Conservation (phyloP, 208 protist species). For the Trypanosoma conorhini region DNA sequence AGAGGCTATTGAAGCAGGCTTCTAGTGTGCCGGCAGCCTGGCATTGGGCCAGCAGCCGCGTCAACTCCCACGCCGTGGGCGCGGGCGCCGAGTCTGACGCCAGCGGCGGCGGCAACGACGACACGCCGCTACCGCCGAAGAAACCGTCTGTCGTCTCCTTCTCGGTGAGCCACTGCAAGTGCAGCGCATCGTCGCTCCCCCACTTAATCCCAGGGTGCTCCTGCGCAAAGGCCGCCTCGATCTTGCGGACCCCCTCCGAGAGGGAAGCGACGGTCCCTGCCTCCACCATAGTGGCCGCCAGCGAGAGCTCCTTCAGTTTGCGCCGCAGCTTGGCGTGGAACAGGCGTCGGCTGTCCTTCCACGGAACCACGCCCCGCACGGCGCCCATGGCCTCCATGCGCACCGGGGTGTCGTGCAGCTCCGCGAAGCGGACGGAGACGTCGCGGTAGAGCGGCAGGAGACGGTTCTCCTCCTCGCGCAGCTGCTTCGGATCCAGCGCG, state of each 20-base stretch:
- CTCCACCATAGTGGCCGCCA: slow-evolving; percentile 66
- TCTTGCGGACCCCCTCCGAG: slow-evolving; percentile 37
- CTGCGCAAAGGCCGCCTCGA: slow-evolving; percentile 45
- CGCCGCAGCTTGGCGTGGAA: slow-evolving; percentile 94
- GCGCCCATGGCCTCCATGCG: slow-evolving; percentile 96
- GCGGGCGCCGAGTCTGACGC: not conserved
- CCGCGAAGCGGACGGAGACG: slow-evolving; percentile 95
- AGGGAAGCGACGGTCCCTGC: slow-evolving; percentile 28
- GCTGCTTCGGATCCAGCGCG: slow-evolving; percentile 40
- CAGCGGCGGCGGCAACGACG: not conserved
- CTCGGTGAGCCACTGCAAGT: slow-evolving; percentile 54
- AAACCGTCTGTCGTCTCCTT: slow-evolving; percentile 10
- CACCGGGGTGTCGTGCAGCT: slow-evolving; percentile 96
- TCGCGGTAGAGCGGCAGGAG: slow-evolving; percentile 92
- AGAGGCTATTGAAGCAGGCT: slow-evolving; percentile 46
- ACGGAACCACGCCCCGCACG: slow-evolving; percentile 91
- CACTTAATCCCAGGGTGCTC: slow-evolving; percentile 35
- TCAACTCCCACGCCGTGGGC: slow-evolving; percentile 6
- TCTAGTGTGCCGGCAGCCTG: slow-evolving; percentile 31
- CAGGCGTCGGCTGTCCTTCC: slow-evolving; percentile 86
- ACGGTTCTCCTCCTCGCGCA: slow-evolving; percentile 45
- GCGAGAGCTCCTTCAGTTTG: slow-evolving; percentile 82
- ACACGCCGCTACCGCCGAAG: not conserved
- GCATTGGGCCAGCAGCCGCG: slow-evolving; percentile 18
- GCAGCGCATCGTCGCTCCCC: slow-evolving; percentile 44